phyloP scores from a whole-genome alignment of 1,284 basidiomycete genomes.

The Cutaneotrichosporon sp. region DNA sequence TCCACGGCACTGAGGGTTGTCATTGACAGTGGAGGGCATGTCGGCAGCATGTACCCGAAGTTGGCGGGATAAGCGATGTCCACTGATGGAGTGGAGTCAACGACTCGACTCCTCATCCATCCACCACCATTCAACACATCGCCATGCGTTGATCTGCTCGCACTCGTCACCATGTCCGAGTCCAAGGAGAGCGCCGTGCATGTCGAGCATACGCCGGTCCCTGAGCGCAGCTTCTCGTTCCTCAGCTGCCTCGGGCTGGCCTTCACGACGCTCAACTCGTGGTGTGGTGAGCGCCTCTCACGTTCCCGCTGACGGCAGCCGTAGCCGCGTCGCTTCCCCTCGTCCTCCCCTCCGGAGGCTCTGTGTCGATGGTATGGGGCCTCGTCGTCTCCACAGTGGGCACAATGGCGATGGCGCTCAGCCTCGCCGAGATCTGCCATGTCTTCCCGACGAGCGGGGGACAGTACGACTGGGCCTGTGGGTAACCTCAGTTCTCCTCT shows the following conservation, averaged over 20 bases:
- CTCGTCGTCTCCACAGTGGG: constrained; percentile 37
- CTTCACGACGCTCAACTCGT: constrained; percentile 25
- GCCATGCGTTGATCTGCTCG: no score
- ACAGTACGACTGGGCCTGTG: constrained; percentile 45
- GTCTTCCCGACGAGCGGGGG: constrained; percentile 33
- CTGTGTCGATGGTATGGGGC: constrained; percentile 46
- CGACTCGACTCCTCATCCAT: no score
- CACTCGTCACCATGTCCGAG: no score
- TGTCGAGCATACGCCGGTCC: constrained; percentile 4
- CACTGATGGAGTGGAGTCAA: no score
- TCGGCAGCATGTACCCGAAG: no score
- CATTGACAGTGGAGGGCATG: no score
- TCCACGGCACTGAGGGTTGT: no score
- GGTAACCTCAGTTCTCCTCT: neutral
- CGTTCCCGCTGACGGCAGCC: constrained; percentile 1
- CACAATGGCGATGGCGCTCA: constrained; percentile 31
- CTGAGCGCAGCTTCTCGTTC: constrained; percentile 25
- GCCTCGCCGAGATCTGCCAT: constrained; percentile 21
- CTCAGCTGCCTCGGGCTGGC: constrained; percentile 21
- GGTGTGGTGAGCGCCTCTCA: constrained; percentile 15
- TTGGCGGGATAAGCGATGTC: no score
- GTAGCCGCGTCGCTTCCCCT: constrained; percentile 15
- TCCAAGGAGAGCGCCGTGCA: no score
- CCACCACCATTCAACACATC: no score
- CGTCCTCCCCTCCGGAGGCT: constrained; percentile 41